Evolutionary conservation across 345 rosid species (phyloP).

Genomic region (Physaria fendleri): DNA sequence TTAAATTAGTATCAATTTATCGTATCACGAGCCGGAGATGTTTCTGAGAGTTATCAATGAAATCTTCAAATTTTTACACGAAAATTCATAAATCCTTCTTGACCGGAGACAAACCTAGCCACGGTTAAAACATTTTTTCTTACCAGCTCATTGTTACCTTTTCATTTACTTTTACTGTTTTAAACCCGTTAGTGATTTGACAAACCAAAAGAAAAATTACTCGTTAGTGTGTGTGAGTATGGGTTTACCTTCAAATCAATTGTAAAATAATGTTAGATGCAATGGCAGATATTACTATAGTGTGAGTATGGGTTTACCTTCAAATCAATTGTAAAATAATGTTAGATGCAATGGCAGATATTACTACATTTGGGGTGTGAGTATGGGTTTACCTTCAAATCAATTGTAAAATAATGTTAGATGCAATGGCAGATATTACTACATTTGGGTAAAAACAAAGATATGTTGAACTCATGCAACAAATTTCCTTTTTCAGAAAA

Average conservation of each 20-base stretch:
- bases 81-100: background rate
- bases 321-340: too few relatives aligned
- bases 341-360: too few relatives aligned
- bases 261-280: too few relatives aligned
- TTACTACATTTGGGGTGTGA: too few relatives aligned
- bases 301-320: too few relatives aligned
- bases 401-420: background rate
- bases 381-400: too few relatives aligned
- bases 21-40: constrained; percentile 12
- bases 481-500: background rate
- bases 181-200: background rate
- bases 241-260: too few relatives aligned
- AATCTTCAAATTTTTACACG: background rate
- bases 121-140: background rate
- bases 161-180: background rate
- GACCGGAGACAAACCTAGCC: background rate
- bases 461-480: background rate
- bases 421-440: background rate
- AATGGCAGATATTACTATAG: too few relatives aligned
- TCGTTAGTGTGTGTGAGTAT: too few relatives aligned
- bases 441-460: background rate
- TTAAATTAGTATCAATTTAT: constrained; percentile 1
- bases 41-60: background rate
- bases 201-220: too few relatives aligned
- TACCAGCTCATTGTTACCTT: background rate